Base-by-base conservation (phyloP, 345 rosid species). In the Moricandia moricandioides region DNA sequence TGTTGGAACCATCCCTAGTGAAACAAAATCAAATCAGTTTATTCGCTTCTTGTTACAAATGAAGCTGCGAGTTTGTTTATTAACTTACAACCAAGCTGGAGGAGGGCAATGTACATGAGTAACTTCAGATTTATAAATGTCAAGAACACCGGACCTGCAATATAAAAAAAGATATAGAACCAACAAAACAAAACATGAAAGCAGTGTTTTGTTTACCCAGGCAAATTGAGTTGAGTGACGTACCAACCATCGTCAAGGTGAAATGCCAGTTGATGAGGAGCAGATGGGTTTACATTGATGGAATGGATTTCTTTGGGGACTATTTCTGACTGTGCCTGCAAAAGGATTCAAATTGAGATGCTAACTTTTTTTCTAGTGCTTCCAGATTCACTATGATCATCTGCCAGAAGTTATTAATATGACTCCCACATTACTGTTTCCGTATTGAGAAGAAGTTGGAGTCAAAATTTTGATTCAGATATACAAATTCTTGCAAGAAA, bases 41-140 rank as follows among this genome's bases (percentile, higher is more conserved):
- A 30, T 37, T 18, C 18, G 30, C 37, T 43, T 43, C 51, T 29
- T 21, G 52, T 7, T 57, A 65, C 33, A 29, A 13, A 7, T 27
- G 6, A 43, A 43, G 8, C 39, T 60, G 65, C 58, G 64, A 43
- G 56, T 62, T n/a, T 55, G 60, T 8, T 47, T 65, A 52, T 73
- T 52, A 80, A 90, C 99, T 90, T 83, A 92, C 98, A 95, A 77
- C 98, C 98, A 92, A 61, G 96, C 87, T 10, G 97, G 98, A 35
- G 98, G 98, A 64, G 99, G 99, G 83, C 98, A 95, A 80, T 95
- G 99, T 72, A 95, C 88, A 75, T 92, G 99, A 57, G 90, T 88
- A 72, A 92, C 90, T 81, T 82, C 66, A 67, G 66, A 72, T 77
- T 80, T 88, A 70, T 84, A 66, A 62, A 89, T 77, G 82, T 95